Conservation (phyloP, 805 yeast genomes). For the Hanseniaspora jakobsenii region DNA sequence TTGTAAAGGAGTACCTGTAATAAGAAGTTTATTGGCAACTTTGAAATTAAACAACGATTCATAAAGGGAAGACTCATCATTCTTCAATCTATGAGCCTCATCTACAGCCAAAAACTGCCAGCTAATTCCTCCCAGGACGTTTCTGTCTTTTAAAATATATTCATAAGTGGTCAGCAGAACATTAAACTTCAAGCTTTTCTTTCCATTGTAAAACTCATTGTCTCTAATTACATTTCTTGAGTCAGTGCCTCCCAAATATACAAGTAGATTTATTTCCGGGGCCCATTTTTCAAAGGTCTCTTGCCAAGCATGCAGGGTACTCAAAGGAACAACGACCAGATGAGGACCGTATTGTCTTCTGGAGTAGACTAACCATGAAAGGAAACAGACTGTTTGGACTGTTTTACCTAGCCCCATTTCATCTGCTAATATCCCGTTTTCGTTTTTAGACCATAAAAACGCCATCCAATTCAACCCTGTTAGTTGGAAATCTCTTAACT, state of each 20-base stretch:
- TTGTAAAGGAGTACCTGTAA: conserved; percentile 97
- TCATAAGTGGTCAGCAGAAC: conserved; percentile 91
- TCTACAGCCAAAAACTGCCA: conserved; percentile 98
- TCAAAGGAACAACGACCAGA: conserved; percentile 86
- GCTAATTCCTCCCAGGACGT: conserved; percentile 64
- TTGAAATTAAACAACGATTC: conserved; percentile 76
- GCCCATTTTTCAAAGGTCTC: conserved; percentile 97
- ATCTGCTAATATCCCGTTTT: conserved; percentile 94
- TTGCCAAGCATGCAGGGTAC: conserved; percentile 98
- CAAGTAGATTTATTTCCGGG: conserved; percentile 86
- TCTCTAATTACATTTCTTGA: conserved; percentile 75
- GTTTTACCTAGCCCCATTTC: conserved; percentile 99
- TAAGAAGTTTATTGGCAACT: conserved; percentile 70
- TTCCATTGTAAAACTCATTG: conserved; percentile 62
- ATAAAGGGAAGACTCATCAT: conserved; percentile 84
- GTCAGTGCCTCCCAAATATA: conserved; percentile 82
- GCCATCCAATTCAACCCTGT: conserved; percentile 99
- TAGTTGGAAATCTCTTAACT: conserved; percentile 89
- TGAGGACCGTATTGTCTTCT: conserved; percentile 97
- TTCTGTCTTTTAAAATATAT: conserved; percentile 79
- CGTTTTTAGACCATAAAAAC: conserved; percentile 91
- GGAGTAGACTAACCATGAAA: conserved; percentile 90
- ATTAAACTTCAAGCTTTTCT: conserved; percentile 79
- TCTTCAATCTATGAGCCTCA: conserved; percentile 94
- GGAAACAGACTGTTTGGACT: conserved; percentile 87